Base-by-base conservation (phyloP, 2,329 filamentous ascomycete genomes). In the Penicillium vulpinum region DNA sequence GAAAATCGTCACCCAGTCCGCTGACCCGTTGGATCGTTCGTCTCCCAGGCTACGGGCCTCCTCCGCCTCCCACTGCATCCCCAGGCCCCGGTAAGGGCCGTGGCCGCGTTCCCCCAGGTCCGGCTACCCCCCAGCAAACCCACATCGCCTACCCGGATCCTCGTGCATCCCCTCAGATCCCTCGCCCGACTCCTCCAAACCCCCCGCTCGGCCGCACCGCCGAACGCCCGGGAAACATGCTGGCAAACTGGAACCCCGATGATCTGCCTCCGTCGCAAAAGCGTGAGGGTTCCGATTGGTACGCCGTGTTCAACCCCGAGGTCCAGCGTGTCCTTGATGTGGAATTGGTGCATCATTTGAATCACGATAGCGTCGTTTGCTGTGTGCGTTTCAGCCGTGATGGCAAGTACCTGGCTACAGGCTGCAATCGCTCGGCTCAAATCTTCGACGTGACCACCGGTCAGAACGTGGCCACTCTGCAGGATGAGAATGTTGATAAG, bases 351-450 rank as follows among this genome's bases (percentile, higher is more conserved):
- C 94, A 97, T 78, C 96, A 92, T 55, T 83, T 99, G 51, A 85
- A 87, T 59, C 94, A 99, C 71, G 91, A 96, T 72, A 97, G 93
- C 68, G 94, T 99, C 4, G 94, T 99, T 1, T 99, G 94, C 83
- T 99, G 94, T 73, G 94, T 99, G 35, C 86, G 94, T 57, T 99
- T 99, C 81, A 97, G 93, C 73, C 86, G 90, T 54, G 94, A 99
- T 70, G 94, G 94, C 65, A 92, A 96, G 71, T 97, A 91, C 67
- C 90, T 99, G 54, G 94, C 94, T 8, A 99, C 94, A 5, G 94
- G 94, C 41, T 97, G 94, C 82, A 99, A 99, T 77, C 84, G 92
- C 62, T 96, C 92, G n/a, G 94, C 94, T n/a, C 93, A 97, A 77
- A 99, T 99, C 68, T 99, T 94, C 75, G 94, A 99, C 64, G 93